These are phyloP conservation scores for Stephania japonica DNA, from an alignment of 164 flowering plant species.

Conservation along the genomic window DNA sequence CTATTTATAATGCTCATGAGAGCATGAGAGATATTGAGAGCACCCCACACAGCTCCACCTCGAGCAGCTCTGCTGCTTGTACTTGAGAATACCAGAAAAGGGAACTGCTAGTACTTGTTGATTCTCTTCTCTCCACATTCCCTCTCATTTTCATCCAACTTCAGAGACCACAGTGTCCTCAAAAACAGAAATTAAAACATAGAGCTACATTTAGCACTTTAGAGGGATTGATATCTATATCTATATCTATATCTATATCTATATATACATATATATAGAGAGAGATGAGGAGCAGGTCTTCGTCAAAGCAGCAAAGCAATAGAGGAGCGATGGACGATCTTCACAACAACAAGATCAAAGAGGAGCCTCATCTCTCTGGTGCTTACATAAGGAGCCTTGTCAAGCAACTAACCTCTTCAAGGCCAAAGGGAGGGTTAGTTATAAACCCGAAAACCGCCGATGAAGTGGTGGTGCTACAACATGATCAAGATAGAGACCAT, in stretches of 20 bases:
- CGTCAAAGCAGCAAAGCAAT: constrained; percentile 24
- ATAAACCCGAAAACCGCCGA: constrained; percentile 25
- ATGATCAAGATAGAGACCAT: constrained; percentile 17
- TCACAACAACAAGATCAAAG: constrained; percentile 19
- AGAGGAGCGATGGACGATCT: constrained; percentile 16
- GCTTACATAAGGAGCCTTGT: constrained; percentile 85
- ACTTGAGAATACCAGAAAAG: constrained; percentile 25
- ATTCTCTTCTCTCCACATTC: constrained; percentile 11
- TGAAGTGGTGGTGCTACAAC: background rate
- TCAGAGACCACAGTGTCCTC: background rate
- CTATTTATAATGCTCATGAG: constrained; percentile 37
- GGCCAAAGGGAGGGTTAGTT: constrained; percentile 36
- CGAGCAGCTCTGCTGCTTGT: constrained; percentile 31
- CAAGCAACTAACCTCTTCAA: constrained; percentile 69
- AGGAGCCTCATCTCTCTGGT: constrained; percentile 58
- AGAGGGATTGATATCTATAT: no score
- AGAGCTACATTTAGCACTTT: background rate
- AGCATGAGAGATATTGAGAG: constrained; percentile 3
- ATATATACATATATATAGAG: background rate
- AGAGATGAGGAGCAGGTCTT: constrained; percentile 27
- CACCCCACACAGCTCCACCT: constrained; percentile 9
- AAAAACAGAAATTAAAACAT: background rate
- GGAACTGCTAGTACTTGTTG: constrained; percentile 21
- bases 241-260: no score
- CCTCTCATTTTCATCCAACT: constrained; percentile 9